These are phyloP conservation scores for Carpinus viminea DNA, from an alignment of 306 rosid species.

Conservation along the genomic window DNA sequence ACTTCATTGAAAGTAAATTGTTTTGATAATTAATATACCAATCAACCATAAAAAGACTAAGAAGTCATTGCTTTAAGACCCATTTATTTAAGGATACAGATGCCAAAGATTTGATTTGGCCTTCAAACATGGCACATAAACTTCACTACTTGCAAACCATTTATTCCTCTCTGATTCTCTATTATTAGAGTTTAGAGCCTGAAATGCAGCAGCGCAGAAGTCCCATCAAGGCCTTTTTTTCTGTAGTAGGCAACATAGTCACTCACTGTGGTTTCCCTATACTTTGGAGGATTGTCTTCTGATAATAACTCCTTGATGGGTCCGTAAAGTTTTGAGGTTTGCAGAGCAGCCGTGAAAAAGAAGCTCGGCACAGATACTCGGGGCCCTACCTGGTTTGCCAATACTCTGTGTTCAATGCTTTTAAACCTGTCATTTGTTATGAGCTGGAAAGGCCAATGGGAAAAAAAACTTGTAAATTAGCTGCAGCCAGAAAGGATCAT, in stretches of 20 bases:
- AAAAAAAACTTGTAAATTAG: not conserved
- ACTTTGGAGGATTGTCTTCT: constrained; percentile 21
- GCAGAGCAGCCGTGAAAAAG: not conserved
- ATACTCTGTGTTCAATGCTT: constrained; percentile 30
- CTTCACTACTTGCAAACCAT: not conserved
- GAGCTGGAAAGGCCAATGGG: not conserved
- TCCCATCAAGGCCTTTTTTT: not conserved
- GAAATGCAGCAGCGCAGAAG: not conserved
- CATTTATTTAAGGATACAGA: too few relatives aligned
- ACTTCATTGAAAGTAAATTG: too few relatives aligned
- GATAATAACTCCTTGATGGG: constrained; percentile 29
- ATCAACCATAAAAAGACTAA: too few relatives aligned
- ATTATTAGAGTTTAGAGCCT: not conserved
- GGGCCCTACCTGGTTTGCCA: constrained; percentile 22
- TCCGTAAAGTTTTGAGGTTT: not conserved
- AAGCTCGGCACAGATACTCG: constrained; percentile 22
- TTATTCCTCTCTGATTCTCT: not conserved
- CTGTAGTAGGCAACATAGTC: not conserved
- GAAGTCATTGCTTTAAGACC: too few relatives aligned
- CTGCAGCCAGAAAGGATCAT: not conserved
- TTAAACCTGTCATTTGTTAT: constrained; percentile 38
- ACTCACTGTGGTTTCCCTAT: constrained; percentile 7
- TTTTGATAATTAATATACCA: too few relatives aligned
- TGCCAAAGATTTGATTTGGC: too few relatives aligned
- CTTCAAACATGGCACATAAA: too few relatives aligned